These are phyloP conservation scores for Populus tremula DNA, from an alignment of 345 rosid species.

Conservation along the genomic window DNA sequence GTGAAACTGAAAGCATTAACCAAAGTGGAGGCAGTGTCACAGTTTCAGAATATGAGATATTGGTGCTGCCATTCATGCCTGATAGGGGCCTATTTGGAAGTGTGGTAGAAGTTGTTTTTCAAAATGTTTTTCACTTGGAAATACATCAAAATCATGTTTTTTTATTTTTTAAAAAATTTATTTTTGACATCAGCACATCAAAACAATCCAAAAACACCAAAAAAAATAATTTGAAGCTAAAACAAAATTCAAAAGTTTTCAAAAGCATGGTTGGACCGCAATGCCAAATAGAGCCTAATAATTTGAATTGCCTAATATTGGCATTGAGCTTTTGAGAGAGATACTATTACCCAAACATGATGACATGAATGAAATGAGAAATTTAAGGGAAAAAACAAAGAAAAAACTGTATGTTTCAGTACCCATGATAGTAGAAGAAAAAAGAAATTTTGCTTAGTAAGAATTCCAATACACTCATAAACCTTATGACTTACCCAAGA, in stretches of 20 bases:
- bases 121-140: too few species aligned
- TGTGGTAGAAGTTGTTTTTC: too few species aligned
- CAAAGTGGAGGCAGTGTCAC: background rate
- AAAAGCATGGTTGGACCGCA: too few species aligned
- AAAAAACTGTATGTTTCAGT: background rate
- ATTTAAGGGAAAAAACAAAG: background rate
- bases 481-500: conserved; percentile 56
- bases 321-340: background rate
- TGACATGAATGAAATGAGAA: background rate
- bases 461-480: background rate
- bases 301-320: background rate
- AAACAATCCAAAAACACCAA: too few species aligned
- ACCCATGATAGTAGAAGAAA: background rate
- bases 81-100: too few species aligned
- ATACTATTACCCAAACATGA: background rate
- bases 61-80: background rate
- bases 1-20: background rate
- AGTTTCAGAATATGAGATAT: background rate
- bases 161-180: too few species aligned
- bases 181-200: too few species aligned
- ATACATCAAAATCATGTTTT: too few species aligned
- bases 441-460: background rate
- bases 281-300: background rate
- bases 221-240: too few species aligned
- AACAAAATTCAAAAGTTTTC: too few species aligned